Conservation (phyloP, 805 yeast genomes). For the Wickerhamiella azyma region DNA sequence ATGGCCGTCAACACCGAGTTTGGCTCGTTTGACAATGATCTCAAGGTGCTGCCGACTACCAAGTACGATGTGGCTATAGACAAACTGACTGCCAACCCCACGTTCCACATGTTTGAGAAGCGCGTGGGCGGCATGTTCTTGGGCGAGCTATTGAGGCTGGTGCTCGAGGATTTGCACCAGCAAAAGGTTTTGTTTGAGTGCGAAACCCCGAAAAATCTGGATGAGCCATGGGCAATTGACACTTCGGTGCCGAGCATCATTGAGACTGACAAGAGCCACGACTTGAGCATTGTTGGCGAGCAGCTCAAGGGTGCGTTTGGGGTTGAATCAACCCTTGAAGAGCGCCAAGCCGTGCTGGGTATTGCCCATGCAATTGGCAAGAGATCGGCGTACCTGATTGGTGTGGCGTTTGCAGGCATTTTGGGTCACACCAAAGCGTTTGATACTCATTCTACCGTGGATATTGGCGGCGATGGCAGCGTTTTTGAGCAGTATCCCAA, state of each 20-base stretch:
- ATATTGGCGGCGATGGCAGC: slow-evolving; percentile 91
- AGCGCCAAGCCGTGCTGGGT: slow-evolving; percentile 58
- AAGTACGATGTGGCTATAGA: slow-evolving; percentile 65
- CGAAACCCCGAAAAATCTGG: slow-evolving; percentile 9
- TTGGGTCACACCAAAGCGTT: slow-evolving; percentile 53
- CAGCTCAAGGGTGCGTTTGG: slow-evolving; percentile 42
- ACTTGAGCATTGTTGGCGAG: slow-evolving; percentile 27
- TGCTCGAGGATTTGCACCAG: slow-evolving; percentile 48
- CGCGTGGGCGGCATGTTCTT: slow-evolving; percentile 84
- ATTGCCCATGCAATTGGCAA: slow-evolving; percentile 68
- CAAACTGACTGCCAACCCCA: slow-evolving; percentile 60
- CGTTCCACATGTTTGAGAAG: slow-evolving; percentile 85
- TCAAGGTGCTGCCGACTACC: slow-evolving; percentile 62
- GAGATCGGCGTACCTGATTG: slow-evolving; percentile 82
- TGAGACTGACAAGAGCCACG: slow-evolving; percentile 71
- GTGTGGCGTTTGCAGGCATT: slow-evolving; percentile 81
- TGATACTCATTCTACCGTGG: slow-evolving; percentile 55
- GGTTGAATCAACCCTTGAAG: slow-evolving; percentile 50
- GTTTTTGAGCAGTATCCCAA: slow-evolving; percentile 91
- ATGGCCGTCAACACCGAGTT: slow-evolving; percentile 95
- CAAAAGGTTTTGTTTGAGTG: slow-evolving; percentile 40
- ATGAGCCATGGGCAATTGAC: slow-evolving; percentile 59
- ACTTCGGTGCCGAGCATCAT: slow-evolving; percentile 77
- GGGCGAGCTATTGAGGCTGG: slow-evolving; percentile 75
- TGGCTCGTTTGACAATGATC: slow-evolving; percentile 90